phyloP scores from a whole-genome alignment of 495 filamentous ascomycete genomes.

The Neurospora sublineolata region DNA sequence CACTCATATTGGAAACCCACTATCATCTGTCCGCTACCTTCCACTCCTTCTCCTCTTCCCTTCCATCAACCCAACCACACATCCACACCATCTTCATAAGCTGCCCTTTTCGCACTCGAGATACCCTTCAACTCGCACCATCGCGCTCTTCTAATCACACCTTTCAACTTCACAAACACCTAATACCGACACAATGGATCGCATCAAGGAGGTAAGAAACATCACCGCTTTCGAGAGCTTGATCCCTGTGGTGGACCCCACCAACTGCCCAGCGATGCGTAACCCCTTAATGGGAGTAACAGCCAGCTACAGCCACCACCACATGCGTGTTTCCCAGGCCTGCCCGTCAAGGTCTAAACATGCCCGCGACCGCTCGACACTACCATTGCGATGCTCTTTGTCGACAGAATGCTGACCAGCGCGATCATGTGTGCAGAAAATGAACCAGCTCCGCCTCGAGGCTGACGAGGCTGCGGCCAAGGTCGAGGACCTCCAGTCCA shows the following conservation, averaged over 20 bases:
- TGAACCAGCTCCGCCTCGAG: constrained; percentile 85
- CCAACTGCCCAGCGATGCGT: constrained; percentile 19
- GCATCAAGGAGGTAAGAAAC: constrained; percentile 66
- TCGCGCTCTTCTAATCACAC: constrained; percentile 6
- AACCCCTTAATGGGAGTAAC: constrained; percentile 1
- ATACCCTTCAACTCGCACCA: not conserved
- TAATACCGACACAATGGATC: constrained; percentile 42
- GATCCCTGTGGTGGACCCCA: constrained; percentile 30
- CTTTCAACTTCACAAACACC: constrained; percentile 5
- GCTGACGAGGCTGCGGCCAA: constrained; percentile 68
- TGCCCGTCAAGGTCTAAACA: not conserved
- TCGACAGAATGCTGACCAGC: constrained; percentile 13
- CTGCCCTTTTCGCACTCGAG: not conserved
- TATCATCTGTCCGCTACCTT: constrained; percentile 9
- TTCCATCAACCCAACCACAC: constrained; percentile 8
- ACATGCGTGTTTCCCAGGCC: not conserved
- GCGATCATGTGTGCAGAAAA: constrained; percentile 49
- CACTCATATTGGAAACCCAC: constrained; percentile 20
- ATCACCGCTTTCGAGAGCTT: constrained; percentile 20
- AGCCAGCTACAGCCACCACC: not conserved
- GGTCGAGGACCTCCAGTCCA: constrained; percentile 74
- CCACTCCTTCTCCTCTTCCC: constrained; percentile 10
- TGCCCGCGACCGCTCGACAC: not conserved
- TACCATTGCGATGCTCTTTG: not conserved
- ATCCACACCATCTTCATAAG: constrained; percentile 9